Conservation (phyloP, 2,329 filamentous ascomycete species). For the Beauveria medogensis region DNA sequence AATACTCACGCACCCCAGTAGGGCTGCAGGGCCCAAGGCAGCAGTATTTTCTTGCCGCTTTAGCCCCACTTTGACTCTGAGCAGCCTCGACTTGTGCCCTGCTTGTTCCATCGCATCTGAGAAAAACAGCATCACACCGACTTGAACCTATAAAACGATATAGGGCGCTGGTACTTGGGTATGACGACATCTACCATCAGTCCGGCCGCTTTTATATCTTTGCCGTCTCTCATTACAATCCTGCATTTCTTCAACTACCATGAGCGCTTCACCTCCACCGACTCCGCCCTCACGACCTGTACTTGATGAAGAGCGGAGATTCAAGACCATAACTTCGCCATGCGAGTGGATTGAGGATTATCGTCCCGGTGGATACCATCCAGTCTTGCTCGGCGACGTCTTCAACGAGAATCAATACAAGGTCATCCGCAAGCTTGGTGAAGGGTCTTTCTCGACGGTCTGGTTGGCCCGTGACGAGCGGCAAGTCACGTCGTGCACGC, state of each 20-base stretch:
- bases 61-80: too few relatives aligned
- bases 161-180: not conserved
- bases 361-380: slow-evolving; percentile 33
- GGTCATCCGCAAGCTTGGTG: slow-evolving; percentile 36
- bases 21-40: too few relatives aligned
- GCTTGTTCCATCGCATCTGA: too few relatives aligned
- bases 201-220: not conserved
- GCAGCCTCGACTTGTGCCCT: too few relatives aligned
- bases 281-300: slow-evolving; percentile 17
- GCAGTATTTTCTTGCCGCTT: too few relatives aligned
- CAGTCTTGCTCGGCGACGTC: slow-evolving; percentile 31
- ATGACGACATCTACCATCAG: not conserved
- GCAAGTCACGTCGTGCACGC: slow-evolving; percentile 14
- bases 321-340: slow-evolving; percentile 18
- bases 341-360: slow-evolving; percentile 28
- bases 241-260: slow-evolving; percentile 12
- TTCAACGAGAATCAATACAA: slow-evolving; percentile 33
- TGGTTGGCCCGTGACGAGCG: slow-evolving; percentile 32
- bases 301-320: slow-evolving; percentile 16
- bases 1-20: too few relatives aligned
- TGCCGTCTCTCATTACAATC: not conserved
- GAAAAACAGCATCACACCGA: too few relatives aligned
- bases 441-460: slow-evolving; percentile 36
- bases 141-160: too few relatives aligned
- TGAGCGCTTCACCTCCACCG: slow-evolving; percentile 17